Base-by-base conservation (phyloP, 495 filamentous ascomycete species). In the Collariella sp. region DNA sequence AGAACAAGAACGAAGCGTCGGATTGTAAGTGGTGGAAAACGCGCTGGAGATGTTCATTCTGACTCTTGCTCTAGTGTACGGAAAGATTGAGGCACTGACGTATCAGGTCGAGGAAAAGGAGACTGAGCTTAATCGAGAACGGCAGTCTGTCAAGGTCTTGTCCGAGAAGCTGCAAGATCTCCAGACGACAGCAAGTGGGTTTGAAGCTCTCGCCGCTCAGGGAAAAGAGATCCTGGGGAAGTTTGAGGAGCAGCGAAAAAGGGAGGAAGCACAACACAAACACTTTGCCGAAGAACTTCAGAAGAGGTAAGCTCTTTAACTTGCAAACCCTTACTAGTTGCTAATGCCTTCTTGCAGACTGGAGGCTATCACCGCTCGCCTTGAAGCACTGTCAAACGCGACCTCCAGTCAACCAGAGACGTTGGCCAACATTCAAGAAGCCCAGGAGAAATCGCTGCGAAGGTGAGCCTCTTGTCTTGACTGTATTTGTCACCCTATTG, bases 191-290 rank as follows among this genome's bases (percentile, higher is more conserved):
- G 58, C 64, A 7, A 45, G 48, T 22, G 60, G 61, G 2, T 58
- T 73, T 24, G 62, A 67, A 31, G 53, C 52, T 1, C 42, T 71
- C 0, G 52, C 50, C 12, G 24, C 50, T 7, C 68, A 70, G 36
- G 67, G 68, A 33, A 52, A 57, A 33, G 60, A 70, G 47, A 62
- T 73, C 7, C 43, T 70, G 2, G 53, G 57, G 1, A 66, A 65
- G 47, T 46, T 69, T n/a, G 49, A 63, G 3, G 56, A 61, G 13
- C 58, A 60, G n/a, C 41, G 49, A 38, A 34, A 9, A 36, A 12
- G 51, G 46, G 16, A 45, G 50, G 31, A 44, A 29, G 38, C 55
- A 54, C 43, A 50, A 46, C 42, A 50, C 26, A 12, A 61, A 52
- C 54, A 42, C 3, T 24, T 6, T 7, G 50, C 52, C 15, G 31